Base-by-base conservation (phyloP, 176 grass and related monocot genomes). In the Lolium rigidum region DNA sequence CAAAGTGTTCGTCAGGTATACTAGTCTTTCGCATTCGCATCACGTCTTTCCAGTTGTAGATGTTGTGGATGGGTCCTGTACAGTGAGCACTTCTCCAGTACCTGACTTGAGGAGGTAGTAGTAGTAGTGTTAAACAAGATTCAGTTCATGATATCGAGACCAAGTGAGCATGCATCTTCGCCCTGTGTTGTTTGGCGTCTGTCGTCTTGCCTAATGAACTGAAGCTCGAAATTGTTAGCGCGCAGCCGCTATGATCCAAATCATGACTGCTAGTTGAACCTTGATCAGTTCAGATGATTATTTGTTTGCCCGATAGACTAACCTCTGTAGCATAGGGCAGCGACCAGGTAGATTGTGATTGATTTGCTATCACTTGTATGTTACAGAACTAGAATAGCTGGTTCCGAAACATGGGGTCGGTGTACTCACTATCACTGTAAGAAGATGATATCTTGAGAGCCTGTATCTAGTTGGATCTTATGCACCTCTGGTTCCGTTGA, bases 1-100 rank as follows among this genome's bases (percentile, higher is more conserved):
- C 91, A 10, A 89, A 81, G 75, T 92, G 80, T 58, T 84, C 87
- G 1, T 72, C 87, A 87, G 91, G 91, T 92, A 84, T 10, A 10
- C 21, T 20, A 10, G 0, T n/a, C 17, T 10, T 31, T 18, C 24
- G 10, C 10, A 18, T 16, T 0, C 71, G 46, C 46, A 16, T 28
- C 71, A 51, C 12, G 7, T 6, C 44, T 15, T 21, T 49, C 44
- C 12, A 13, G 6, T 56, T 56, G 14, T 13, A 56, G 17, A 20
- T 56, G 54, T 56, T 56, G 14, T 4, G 14, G 17, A 46, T 48
- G 17, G 38, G 10, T 31, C 8, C 6, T 51, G 7, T n/a, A 10
- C 41, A 78, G 18, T 21, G 9, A 10, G 3, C 35, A 4, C 20
- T 16, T 20, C 12, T 1, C 15, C 6, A 79, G n/a, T 17, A 74